phyloP scores from a whole-genome alignment of 2,329 filamentous ascomycete species.

The Fonsecaea multimorphosa region DNA sequence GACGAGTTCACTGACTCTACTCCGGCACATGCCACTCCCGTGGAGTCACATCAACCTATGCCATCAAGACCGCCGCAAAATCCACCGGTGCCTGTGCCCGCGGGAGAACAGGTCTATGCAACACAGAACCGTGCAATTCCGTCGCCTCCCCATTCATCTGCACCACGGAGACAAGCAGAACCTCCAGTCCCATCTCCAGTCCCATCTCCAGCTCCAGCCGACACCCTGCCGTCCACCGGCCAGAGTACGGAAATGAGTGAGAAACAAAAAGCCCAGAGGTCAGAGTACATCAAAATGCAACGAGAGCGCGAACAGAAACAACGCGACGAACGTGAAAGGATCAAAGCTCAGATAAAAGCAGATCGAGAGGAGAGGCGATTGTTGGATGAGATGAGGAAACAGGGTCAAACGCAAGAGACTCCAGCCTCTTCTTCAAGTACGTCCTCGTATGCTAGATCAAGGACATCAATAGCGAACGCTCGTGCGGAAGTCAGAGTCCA shows the following conservation, averaged over 20 bases:
- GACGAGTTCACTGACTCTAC: background rate
- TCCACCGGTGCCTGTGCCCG: background rate
- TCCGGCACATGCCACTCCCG: background rate
- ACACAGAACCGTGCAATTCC: background rate
- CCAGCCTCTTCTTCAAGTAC: conserved; percentile 18
- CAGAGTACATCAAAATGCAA: conserved; percentile 49
- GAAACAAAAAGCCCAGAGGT: conserved; percentile 36
- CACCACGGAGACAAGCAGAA: conserved; percentile 2
- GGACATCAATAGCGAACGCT: conserved; percentile 33
- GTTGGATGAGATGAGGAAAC: conserved; percentile 59
- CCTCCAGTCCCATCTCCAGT: background rate
- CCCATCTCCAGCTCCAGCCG: conserved; percentile 13
- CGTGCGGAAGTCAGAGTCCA: conserved; percentile 66
- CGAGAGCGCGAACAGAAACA: conserved; percentile 69
- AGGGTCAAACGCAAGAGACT: conserved; percentile 27
- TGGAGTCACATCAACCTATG: conserved; percentile 1
- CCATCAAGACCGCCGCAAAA: background rate
- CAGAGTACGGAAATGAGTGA: conserved; percentile 4
- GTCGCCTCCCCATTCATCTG: background rate
- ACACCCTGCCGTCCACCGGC: conserved; percentile 1
- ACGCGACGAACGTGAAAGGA: conserved; percentile 70
- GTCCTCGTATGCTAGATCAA: conserved; percentile 13
- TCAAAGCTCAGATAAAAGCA: conserved; percentile 76
- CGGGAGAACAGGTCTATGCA: conserved; percentile 7
- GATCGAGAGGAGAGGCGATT: conserved; percentile 73